Base-by-base conservation (phyloP, 148 eudicot species). In the Rhododendron simsii region DNA sequence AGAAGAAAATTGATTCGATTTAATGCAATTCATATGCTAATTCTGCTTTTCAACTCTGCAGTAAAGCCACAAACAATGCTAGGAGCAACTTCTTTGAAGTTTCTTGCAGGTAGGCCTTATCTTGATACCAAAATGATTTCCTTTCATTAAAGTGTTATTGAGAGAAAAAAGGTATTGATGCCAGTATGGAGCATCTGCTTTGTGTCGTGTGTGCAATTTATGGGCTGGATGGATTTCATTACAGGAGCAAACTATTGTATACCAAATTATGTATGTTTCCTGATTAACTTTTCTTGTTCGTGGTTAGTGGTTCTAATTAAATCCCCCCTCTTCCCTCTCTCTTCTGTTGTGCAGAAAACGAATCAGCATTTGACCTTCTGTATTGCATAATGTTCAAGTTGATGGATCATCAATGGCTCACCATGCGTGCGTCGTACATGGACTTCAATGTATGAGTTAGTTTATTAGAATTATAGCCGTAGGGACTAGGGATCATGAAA, bases 361-460 rank as follows among this genome's bases (percentile, higher is more conserved):
- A 93, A 78, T 92, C 94, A 14, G 98, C 98, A 82, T 97, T 97
- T 84, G 98, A 97, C 90, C 92, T 94, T 82, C 95, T 97, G 48
- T 97, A 97, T 78, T 97, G 98, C 89, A 95, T 97, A 86, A 88
- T 98, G 30, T 97, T 97, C 93, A 95, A 92, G 92, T 88, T 94
- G 89, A 95, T 97, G 89, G 99, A 97, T 85, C 91, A 91, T 87
- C 94, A 90, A 86, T 97, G 99, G 99, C 99, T 97, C 78, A 86
- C 92, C 84, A 97, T 97, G 99, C 98, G 85, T 85, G 99, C 99
- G 48, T 97, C 99, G 78, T 97, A 97, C 91, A 97, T 97, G 99
- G 99, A 97, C 92, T 97, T 97, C 89, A 97, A 97, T 89, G 99
- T 97, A 92, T 87, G 98, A 87, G 80, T 83, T 82, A 55, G 65